phyloP scores from a whole-genome alignment of 2,329 filamentous ascomycete genomes.

The Ophiostoma montium region DNA sequence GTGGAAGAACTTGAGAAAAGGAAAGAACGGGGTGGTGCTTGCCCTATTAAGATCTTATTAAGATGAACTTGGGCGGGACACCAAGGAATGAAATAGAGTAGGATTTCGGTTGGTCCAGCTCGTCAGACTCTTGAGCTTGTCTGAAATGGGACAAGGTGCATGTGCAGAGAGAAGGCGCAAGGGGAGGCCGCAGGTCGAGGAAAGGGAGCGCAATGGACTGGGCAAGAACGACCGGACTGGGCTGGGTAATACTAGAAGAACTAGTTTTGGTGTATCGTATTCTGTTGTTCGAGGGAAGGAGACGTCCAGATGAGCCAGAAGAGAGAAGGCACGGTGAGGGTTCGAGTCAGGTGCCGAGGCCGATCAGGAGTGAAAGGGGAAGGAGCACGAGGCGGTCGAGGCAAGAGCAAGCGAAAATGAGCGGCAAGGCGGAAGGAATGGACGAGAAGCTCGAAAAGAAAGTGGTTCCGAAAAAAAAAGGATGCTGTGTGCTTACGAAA shows the following conservation, averaged over 20 bases:
- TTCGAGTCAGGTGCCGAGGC: neutral
- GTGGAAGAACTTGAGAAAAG: neutral
- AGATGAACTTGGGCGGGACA: no score
- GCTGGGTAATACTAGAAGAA: neutral
- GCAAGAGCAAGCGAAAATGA: neutral
- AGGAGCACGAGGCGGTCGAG: neutral
- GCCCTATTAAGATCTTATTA: no score
- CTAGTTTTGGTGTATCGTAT: neutral
- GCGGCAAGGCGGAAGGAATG: neutral
- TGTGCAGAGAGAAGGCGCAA: neutral
- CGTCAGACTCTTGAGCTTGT: slow-evolving; percentile 3
- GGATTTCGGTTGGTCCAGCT: neutral
- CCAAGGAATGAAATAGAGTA: neutral
- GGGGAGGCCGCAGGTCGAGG: neutral
- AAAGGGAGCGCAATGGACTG: neutral
- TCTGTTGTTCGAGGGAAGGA: neutral
- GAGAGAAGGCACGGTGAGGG: neutral
- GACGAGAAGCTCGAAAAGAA: neutral
- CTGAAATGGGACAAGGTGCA: slow-evolving; percentile 6
- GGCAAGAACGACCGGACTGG: neutral
- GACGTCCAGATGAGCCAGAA: neutral
- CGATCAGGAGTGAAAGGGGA: neutral
- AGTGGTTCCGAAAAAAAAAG: neutral
- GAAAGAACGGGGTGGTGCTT: neutral
- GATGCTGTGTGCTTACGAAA: neutral